Evolutionary conservation across 257 asterid genomes (phyloP).

Genomic region (Nicotiana tabacum): DNA sequence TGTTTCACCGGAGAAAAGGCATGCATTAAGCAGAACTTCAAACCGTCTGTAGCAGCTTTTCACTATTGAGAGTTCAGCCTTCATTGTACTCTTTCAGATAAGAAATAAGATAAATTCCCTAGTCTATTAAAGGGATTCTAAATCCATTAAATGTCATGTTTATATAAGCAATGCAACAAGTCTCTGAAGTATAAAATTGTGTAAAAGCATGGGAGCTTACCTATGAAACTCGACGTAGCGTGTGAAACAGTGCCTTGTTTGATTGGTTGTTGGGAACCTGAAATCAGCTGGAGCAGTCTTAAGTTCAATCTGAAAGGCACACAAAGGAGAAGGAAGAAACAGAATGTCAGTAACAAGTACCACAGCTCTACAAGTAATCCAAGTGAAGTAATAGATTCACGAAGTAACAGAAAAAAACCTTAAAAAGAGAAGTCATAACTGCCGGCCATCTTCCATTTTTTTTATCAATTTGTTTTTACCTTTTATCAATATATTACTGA

Average conservation of each 20-base stretch:
- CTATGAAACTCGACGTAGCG: constrained; percentile 90
- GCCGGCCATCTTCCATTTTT: not conserved
- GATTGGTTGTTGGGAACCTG: constrained; percentile 96
- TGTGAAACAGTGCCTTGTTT: constrained; percentile 92
- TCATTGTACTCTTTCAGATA: not conserved
- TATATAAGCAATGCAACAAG: not conserved
- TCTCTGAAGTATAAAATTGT: not conserved
- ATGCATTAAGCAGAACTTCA: not conserved
- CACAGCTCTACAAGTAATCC: not conserved
- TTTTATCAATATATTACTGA: not conserved
- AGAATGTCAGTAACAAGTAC: not conserved
- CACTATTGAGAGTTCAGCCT: not conserved
- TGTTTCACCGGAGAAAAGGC: not conserved
- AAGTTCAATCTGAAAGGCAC: constrained; percentile 55
- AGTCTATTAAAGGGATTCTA: not conserved
- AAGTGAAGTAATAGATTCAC: not conserved
- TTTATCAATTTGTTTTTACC: not conserved
- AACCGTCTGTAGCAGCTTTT: not conserved
- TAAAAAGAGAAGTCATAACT: not conserved
- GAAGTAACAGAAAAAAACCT: not conserved
- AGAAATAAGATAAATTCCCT: not conserved
- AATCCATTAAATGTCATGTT: not conserved
- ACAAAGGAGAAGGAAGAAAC: not conserved
- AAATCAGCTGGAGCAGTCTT: constrained; percentile 95
- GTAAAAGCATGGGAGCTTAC: constrained; percentile 24